phyloP scores from a whole-genome alignment of 1,284 basidiomycete genomes.

The Cryptococcus deneoformans region DNA sequence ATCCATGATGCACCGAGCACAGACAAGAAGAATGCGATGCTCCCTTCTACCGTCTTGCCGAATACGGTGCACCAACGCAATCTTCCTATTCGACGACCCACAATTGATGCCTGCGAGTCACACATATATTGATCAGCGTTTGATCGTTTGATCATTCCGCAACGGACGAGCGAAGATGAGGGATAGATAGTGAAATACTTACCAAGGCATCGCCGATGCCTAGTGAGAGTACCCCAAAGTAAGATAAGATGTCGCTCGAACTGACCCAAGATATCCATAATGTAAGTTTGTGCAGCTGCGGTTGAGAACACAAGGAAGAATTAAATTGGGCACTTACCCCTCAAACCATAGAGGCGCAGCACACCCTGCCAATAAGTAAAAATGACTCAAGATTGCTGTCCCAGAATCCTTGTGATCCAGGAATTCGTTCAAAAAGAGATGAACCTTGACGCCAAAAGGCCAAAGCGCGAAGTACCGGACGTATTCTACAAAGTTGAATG shows the following conservation, averaged over 20 bases:
- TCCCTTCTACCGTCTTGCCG: slow-evolving; percentile 90
- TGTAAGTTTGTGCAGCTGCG: not conserved
- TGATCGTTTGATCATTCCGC: no score
- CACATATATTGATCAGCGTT: no score
- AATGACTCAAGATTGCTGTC: slow-evolving; percentile 95
- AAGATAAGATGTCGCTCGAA: slow-evolving; percentile 67
- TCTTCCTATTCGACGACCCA: slow-evolving; percentile 78
- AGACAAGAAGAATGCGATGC: slow-evolving; percentile 72
- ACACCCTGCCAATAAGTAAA: slow-evolving; percentile 94
- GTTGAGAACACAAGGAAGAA: not conserved
- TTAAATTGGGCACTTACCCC: slow-evolving; percentile 58
- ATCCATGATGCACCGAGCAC: slow-evolving; percentile 67
- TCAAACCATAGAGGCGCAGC: slow-evolving; percentile 94
- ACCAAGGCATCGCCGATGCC: slow-evolving; percentile 94
- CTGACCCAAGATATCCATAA: slow-evolving; percentile 49
- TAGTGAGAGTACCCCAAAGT: slow-evolving; percentile 85
- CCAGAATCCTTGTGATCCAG: slow-evolving; percentile 93
- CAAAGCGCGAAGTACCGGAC: slow-evolving; percentile 97
- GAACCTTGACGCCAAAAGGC: slow-evolving; percentile 89
- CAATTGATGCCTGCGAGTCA: slow-evolving; percentile 70
- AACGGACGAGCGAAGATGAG: no score
- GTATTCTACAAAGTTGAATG: slow-evolving; percentile 95
- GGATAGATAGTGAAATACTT: slow-evolving; percentile 37
- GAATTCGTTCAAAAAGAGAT: slow-evolving; percentile 97
- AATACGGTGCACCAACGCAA: slow-evolving; percentile 76